A percentile compares a stretch with the other conserved stretches of the same genome.
Evolutionary conservation across 1,284 basidiomycete genomes (phyloP).

Genomic region (Singerocomus inundabilis): DNA sequence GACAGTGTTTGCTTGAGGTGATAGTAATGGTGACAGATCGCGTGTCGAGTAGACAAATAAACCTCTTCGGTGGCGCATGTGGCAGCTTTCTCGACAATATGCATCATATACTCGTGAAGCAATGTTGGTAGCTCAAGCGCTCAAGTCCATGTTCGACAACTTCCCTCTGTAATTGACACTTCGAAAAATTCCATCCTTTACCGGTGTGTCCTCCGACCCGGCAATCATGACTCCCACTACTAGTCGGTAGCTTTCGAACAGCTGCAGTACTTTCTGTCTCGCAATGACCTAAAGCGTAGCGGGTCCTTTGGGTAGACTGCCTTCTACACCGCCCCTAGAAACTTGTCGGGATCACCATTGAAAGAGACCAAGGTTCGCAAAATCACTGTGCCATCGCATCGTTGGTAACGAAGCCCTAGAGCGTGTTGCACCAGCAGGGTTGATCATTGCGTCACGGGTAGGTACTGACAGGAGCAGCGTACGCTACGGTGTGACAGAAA

Average conservation of each 20-base stretch:
- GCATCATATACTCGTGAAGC: neutral
- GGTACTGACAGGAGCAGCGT: too few relatives aligned
- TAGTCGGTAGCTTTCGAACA: constrained; percentile 21
- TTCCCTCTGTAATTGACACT: neutral
- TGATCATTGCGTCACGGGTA: neutral
- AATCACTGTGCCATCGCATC: neutral
- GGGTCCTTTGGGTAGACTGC: constrained; percentile 14
- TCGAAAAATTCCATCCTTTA: constrained; percentile 3
- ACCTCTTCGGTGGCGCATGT: neutral
- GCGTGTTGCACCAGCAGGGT: constrained; percentile 22
- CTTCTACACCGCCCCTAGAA: constrained; percentile 16
- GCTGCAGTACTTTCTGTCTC: constrained; percentile 14
- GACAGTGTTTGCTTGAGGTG: too few relatives aligned
- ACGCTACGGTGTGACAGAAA: too few relatives aligned
- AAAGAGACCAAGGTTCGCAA: neutral
- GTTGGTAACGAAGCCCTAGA: constrained; percentile 2
- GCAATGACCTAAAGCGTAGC: constrained; percentile 3
- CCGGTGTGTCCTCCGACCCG: constrained; percentile 29
- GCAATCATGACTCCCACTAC: constrained; percentile 29
- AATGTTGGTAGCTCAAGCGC: neutral
- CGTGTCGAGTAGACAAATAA: too few relatives aligned
- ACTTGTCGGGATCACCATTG: constrained; percentile 22
- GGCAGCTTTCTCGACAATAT: neutral
- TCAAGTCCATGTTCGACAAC: neutral
- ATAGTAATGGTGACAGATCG: too few relatives aligned